Evolutionary conservation across 352 stramenopile species (phyloP).

Genomic region (Stramenopiles sp.): DNA sequence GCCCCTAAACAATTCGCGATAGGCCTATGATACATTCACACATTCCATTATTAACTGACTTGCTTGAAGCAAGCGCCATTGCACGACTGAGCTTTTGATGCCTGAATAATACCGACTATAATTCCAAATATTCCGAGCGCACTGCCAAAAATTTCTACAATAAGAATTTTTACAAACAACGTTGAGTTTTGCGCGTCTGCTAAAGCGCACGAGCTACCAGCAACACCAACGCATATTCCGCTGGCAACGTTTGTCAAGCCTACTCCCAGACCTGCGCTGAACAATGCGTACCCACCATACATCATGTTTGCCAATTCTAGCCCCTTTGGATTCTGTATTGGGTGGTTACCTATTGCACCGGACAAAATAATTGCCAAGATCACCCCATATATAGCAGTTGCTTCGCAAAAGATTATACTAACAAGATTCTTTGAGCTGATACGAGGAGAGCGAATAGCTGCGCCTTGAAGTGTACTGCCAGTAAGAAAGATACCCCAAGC

Average conservation of each 20-base stretch:
- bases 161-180: conserved; percentile 98
- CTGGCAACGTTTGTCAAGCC: conserved; percentile 94
- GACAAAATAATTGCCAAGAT: conserved; percentile 99
- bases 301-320: neutral
- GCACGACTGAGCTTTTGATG: neutral
- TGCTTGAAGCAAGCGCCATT: neutral
- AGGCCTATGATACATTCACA: no score
- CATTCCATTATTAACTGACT: no score
- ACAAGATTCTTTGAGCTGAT: conserved; percentile 98
- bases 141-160: conserved; percentile 98
- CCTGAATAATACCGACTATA: conserved; percentile 86
- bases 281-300: conserved; percentile 83
- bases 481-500: conserved; percentile 77
- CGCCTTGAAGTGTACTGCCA: conserved; percentile 84
- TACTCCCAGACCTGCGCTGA: conserved; percentile 85
- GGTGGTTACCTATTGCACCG: conserved; percentile 23
- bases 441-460: conserved; percentile 88
- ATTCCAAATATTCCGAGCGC: conserved; percentile 96
- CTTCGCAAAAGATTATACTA: conserved; percentile 99
- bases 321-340: neutral
- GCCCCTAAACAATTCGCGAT: no score
- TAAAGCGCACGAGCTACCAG: conserved; percentile 87
- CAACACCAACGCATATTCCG: conserved; percentile 87
- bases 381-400: conserved; percentile 97
- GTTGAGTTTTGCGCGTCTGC: conserved; percentile 90